Evolutionary conservation across 345 rosid genomes (phyloP).

Genomic region (Populus euphratica): DNA sequence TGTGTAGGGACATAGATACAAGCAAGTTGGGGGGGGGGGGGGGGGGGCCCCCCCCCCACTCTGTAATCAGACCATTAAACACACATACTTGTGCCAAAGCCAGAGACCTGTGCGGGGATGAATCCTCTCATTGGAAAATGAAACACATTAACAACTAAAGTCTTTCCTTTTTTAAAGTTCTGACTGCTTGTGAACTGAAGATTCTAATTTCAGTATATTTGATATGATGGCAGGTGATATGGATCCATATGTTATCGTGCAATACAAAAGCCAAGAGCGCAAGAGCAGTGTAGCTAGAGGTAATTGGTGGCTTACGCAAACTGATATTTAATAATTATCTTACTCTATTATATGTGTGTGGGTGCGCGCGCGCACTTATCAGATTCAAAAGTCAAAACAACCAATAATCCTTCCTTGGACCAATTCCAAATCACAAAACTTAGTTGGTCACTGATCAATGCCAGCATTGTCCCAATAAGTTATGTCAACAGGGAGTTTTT

Average conservation of each 20-base stretch:
- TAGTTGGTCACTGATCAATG: background rate
- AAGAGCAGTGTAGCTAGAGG: slow-evolving; percentile 69
- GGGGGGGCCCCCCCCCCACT: too few relatives aligned
- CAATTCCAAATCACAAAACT: background rate
- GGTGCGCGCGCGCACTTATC: background rate
- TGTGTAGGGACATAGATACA: background rate
- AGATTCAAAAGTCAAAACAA: background rate
- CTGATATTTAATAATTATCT: background rate
- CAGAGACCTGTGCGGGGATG: background rate
- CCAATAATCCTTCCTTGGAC: background rate
- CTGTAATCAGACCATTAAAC: too few relatives aligned
- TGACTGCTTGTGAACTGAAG: background rate
- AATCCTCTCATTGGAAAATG: background rate
- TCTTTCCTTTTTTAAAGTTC: background rate
- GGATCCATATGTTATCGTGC: slow-evolving; percentile 71
- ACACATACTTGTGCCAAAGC: too few relatives aligned
- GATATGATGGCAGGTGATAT: slow-evolving; percentile 41
- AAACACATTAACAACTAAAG: background rate
- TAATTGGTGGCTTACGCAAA: slow-evolving; percentile 15
- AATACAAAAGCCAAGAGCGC: slow-evolving; percentile 69
- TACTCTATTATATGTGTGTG: background rate
- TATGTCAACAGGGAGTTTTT: background rate
- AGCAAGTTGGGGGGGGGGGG: background rate
- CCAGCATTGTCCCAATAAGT: background rate
- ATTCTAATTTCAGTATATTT: background rate